Conservation (phyloP, 768 basidiomycete species). For the Lactarius indigo region DNA sequence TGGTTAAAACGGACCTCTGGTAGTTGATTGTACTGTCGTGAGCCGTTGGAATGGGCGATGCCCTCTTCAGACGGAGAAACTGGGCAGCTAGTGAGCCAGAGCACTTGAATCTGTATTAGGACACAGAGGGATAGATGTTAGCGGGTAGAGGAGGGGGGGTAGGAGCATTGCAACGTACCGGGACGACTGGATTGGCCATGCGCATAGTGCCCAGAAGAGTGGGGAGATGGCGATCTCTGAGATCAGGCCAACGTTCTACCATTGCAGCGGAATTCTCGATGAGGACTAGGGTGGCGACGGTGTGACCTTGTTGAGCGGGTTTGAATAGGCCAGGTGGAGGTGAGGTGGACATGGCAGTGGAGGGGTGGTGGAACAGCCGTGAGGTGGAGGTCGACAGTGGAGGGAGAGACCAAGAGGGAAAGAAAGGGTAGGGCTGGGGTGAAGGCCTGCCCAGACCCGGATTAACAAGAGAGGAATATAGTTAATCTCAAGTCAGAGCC, state of each 20-base stretch:
- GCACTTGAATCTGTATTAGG: constrained; percentile 22
- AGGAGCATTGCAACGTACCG: constrained; percentile 16
- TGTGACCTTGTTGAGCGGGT: constrained; percentile 21
- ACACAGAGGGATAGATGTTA: not conserved
- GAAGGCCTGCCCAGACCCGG: constrained; percentile 8
- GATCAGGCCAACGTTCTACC: constrained; percentile 26
- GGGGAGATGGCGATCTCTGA: constrained; percentile 27
- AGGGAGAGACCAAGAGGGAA: constrained; percentile 2
- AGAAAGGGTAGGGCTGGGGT: constrained; percentile 18
- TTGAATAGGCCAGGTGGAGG: constrained; percentile 23
- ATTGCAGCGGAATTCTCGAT: constrained; percentile 27
- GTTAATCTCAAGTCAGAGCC: constrained; percentile 14
- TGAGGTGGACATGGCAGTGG: constrained; percentile 13
- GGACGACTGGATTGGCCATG: constrained; percentile 24
- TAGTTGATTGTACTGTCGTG: constrained; percentile 23
- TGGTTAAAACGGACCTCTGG: constrained; percentile 24
- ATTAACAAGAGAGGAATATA: not conserved
- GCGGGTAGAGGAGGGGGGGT: not conserved
- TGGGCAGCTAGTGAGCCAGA: constrained; percentile 21
- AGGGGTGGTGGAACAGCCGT: constrained; percentile 1
- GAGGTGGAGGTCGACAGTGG: not conserved
- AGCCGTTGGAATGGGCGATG: constrained; percentile 12
- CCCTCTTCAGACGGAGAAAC: constrained; percentile 22
- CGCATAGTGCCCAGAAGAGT: constrained; percentile 27
- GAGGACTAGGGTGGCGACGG: constrained; percentile 24